A percentile compares a stretch with the other conserved stretches of the same genome.
Evolutionary conservation across 495 filamentous ascomycete species (phyloP).

Genomic region (Daldinia vernicosa): DNA sequence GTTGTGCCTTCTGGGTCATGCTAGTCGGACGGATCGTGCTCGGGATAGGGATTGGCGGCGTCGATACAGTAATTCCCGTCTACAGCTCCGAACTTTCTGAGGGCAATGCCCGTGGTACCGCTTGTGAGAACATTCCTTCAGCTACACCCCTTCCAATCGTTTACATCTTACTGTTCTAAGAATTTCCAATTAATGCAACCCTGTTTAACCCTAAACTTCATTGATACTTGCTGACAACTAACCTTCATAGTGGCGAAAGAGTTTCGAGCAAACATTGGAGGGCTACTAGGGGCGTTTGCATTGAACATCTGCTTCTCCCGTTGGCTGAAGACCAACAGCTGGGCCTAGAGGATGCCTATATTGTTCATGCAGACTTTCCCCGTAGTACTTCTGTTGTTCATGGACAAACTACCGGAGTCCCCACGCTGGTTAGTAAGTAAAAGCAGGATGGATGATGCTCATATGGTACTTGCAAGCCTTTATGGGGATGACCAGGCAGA

Average conservation of each 20-base stretch:
- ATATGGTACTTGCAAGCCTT: conserved; percentile 51
- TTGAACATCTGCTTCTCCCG: conserved; percentile 45
- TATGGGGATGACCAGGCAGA: conserved; percentile 58
- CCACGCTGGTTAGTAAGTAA: conserved; percentile 63
- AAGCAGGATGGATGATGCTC: conserved; percentile 55
- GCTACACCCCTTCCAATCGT: background rate
- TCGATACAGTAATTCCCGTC: conserved; percentile 65
- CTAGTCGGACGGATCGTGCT: conserved; percentile 62
- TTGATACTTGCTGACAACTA: background rate
- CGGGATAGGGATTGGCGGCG: conserved; percentile 66
- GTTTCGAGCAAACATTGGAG: conserved; percentile 68
- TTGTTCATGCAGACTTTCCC: conserved; percentile 67
- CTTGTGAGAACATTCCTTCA: conserved; percentile 38
- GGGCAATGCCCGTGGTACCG: conserved; percentile 60
- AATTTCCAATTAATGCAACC: background rate
- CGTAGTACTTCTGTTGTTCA: conserved; percentile 55
- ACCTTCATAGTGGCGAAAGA: conserved; percentile 56
- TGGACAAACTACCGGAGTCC: conserved; percentile 61
- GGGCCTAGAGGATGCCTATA: conserved; percentile 66
- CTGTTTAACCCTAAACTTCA: background rate
- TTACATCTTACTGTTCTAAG: background rate
- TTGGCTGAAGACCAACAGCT: conserved; percentile 48
- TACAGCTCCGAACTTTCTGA: conserved; percentile 63
- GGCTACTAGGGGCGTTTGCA: conserved; percentile 63
- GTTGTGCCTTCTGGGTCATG: conserved; percentile 58